These are phyloP conservation scores for Macrolepiota albuminosa DNA, from an alignment of 768 basidiomycete genomes.

Conservation along the genomic window DNA sequence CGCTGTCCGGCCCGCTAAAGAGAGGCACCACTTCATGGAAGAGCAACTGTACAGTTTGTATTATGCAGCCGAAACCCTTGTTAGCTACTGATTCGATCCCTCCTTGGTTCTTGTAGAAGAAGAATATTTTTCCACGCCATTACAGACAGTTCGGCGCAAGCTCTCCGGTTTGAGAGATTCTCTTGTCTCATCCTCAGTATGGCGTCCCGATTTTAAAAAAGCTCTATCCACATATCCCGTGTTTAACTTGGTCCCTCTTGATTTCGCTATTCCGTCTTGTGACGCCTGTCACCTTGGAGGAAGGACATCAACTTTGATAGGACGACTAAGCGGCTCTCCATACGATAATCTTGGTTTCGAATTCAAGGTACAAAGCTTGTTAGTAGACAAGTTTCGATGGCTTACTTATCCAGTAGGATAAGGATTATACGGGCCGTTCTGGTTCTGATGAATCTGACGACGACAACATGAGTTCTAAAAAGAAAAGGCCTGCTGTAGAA, in stretches of 20 bases:
- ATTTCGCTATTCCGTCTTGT: constrained; percentile 59
- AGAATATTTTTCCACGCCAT: constrained; percentile 71
- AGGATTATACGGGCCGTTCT: constrained; percentile 5
- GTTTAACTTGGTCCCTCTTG: constrained; percentile 47
- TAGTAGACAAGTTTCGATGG: background rate
- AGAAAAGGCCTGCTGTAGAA: constrained; percentile 21
- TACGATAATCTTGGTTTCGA: constrained; percentile 73
- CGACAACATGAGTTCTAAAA: constrained; percentile 16
- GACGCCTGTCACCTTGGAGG: constrained; percentile 81
- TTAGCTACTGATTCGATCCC: background rate
- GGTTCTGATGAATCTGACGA: constrained; percentile 14
- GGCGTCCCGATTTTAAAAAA: constrained; percentile 67
- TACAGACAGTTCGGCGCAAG: constrained; percentile 64
- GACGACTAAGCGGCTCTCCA: constrained; percentile 57
- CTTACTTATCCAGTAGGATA: constrained; percentile 2
- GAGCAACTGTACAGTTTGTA: constrained; percentile 44
- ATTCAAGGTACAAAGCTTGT: constrained; percentile 15
- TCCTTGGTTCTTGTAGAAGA: constrained; percentile 32
- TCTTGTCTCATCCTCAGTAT: constrained; percentile 79
- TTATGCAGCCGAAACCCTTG: background rate
- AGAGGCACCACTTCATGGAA: constrained; percentile 54
- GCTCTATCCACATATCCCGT: constrained; percentile 63
- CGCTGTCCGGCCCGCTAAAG: constrained; percentile 50
- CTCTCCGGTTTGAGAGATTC: constrained; percentile 67
- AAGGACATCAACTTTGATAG: constrained; percentile 59